Conservation (phyloP, 2,329 filamentous ascomycete species). For the Pleoardoris graminearum region DNA sequence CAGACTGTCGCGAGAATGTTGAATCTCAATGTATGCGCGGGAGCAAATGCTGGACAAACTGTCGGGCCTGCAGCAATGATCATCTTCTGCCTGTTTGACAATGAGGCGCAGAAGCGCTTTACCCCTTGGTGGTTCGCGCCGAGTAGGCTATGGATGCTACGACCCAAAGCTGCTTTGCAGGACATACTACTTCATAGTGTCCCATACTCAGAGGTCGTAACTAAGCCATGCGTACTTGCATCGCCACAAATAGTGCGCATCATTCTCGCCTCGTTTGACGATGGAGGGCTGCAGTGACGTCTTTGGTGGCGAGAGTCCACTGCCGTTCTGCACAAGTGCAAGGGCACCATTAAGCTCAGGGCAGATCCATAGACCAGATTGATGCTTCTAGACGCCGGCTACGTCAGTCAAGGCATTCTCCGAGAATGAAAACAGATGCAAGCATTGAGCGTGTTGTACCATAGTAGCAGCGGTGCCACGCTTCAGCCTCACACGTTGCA, state of each 20-base stretch:
- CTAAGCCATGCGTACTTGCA: no score
- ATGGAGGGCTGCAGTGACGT: slow-evolving; percentile 17
- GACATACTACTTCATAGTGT: no score
- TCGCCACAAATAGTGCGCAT: no score
- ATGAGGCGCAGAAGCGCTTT: no score
- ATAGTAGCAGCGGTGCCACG: not conserved
- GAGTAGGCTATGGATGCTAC: not conserved
- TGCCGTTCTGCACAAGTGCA: slow-evolving; percentile 16
- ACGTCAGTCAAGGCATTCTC: slow-evolving; percentile 23
- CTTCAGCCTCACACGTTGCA: not conserved
- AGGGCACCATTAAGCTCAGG: slow-evolving; percentile 12
- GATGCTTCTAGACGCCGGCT: slow-evolving; percentile 14
- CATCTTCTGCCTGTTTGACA: not conserved
- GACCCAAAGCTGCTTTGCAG: not conserved
- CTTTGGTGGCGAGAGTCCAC: slow-evolving; percentile 18
- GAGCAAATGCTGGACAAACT: slow-evolving; percentile 18
- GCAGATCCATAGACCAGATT: slow-evolving; percentile 17
- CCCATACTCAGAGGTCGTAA: not conserved
- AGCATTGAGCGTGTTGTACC: no score
- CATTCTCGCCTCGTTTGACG: slow-evolving; percentile 3
- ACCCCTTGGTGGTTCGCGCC: not conserved
- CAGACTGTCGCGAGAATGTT: slow-evolving; percentile 4
- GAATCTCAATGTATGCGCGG: slow-evolving; percentile 6
- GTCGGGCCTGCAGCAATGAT: slow-evolving; percentile 9
- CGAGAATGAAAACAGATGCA: no score